A percentile compares a stretch with the other conserved stretches of the same genome.
Conservation (phyloP, 2,329 filamentous ascomycete genomes). For the Periconia sp. region DNA sequence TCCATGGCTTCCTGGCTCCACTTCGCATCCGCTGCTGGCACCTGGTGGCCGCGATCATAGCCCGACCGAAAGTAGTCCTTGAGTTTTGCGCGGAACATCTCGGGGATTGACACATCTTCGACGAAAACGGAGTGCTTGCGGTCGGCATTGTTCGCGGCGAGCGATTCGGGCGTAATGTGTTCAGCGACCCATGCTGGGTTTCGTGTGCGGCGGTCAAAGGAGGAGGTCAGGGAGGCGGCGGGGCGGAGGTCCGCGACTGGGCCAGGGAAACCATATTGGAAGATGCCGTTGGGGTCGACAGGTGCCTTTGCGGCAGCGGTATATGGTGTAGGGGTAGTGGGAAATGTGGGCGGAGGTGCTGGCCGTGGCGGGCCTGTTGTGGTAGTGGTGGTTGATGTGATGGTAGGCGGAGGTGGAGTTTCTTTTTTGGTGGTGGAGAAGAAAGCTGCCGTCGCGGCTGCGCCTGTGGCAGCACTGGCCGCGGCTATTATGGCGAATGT, state of each 20-base stretch:
- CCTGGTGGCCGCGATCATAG: conserved; percentile 95
- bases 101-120: conserved; percentile 78
- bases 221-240: conserved; percentile 76
- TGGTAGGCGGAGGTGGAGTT: conserved; percentile 24
- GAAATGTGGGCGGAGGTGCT: conserved; percentile 24
- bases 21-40: conserved; percentile 92
- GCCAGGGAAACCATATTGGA: conserved; percentile 77
- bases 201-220: conserved; percentile 84
- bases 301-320: conserved; percentile 28
- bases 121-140: conserved; percentile 80
- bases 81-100: conserved; percentile 84
- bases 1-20: conserved; percentile 96
- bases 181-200: conserved; percentile 93
- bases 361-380: conserved; percentile 22
- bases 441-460: conserved; percentile 51
- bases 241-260: conserved; percentile 81
- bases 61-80: conserved; percentile 94
- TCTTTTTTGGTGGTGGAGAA: conserved; percentile 45
- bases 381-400: conserved; percentile 42
- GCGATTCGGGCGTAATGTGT: conserved; percentile 89
- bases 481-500: conserved; percentile 54
- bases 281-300: conserved; percentile 55
- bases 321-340: conserved; percentile 22
- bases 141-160: conserved; percentile 74
- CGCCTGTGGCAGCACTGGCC: conserved; percentile 51